Evolutionary conservation across 1,139 yeast genomes (phyloP), one percentile per base, ranked within the genome.

Genomic region (Meyerozyma guilliermondii): DNA sequence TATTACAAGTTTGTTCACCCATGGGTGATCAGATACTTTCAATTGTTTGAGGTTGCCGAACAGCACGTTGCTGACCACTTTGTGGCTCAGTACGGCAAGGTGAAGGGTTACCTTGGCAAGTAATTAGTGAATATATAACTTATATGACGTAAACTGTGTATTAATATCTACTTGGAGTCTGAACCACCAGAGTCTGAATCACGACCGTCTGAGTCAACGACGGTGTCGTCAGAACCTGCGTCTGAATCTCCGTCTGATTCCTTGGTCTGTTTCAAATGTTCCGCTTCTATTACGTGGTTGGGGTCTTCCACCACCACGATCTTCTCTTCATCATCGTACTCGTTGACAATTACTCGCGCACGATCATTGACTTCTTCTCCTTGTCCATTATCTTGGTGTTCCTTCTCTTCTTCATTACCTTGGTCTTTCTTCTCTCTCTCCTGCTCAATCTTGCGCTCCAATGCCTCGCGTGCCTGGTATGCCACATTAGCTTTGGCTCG

Each of bases 401-500:
- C 38, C n/a, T 11, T n/a, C 7, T 16, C 35, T 3, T 24, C 35
- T 37, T 26, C 8, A 11, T 29, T 35, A n/a, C 11, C 37, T 18
- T 26, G 29, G 16, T 20, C 17, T 23, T 7, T 13, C 9, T 18
- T 3, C 36, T 33, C 5, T 4, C 5, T 5, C 13, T 26, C 28
- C 4, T 11, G 28, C 28, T 26, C 28, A 26, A 26, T 10, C 28
- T 33, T 33, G 13, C 41, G 48, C 5, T 42, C 53, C 43, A 60
- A 51, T 13, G 64, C 71, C 58, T 85, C 91, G 51, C 94, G 78
- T 46, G 70, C 66, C 63, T 88, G 96, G 60, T 86, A 84, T 14
- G 84, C 83, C 37, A 86, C 65, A 56, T 89, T 91, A 16, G 95
- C 95, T 59, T 82, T 78, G 11, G 95, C 91, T 55, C 96, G 75